These are phyloP conservation scores for Effrenium voratum DNA, from an alignment of 73 alveolate genomes.

Conservation along the genomic window DNA sequence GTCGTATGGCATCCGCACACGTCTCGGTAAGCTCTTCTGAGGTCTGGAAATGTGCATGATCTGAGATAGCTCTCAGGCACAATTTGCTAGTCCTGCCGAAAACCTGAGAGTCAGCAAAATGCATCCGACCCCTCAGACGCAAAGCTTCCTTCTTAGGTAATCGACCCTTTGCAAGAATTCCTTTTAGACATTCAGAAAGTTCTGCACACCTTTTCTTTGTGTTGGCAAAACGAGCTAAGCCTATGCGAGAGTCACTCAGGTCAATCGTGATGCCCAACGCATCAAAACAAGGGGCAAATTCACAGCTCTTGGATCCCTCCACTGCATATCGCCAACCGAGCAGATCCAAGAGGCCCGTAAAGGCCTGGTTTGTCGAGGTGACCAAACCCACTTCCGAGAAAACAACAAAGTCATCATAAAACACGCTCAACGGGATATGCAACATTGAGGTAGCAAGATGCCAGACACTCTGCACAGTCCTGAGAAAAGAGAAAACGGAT, in stretches of 20 bases:
- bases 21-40: too few species aligned
- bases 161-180: not conserved
- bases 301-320: not conserved
- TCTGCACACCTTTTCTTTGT: not conserved
- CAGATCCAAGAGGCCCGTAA: not conserved
- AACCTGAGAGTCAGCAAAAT: slow-evolving; percentile 3
- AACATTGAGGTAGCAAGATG: not conserved
- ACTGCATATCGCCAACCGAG: not conserved
- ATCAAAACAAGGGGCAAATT: not conserved
- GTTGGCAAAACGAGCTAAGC: not conserved
- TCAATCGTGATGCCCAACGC: not conserved
- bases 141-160: not conserved
- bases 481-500: not conserved
- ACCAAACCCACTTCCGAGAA: not conserved
- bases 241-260: not conserved
- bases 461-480: not conserved
- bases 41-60: too few species aligned
- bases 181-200: not conserved
- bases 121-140: slow-evolving; percentile 15
- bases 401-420: not conserved
- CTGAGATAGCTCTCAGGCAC: too few species aligned
- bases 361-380: not conserved
- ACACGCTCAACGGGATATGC: not conserved
- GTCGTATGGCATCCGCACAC: too few species aligned
- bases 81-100: too few species aligned